Evolutionary conservation across 257 asterid species (phyloP), one percentile per base, ranked within the genome.

Genomic region (Nicotiana undulata): DNA sequence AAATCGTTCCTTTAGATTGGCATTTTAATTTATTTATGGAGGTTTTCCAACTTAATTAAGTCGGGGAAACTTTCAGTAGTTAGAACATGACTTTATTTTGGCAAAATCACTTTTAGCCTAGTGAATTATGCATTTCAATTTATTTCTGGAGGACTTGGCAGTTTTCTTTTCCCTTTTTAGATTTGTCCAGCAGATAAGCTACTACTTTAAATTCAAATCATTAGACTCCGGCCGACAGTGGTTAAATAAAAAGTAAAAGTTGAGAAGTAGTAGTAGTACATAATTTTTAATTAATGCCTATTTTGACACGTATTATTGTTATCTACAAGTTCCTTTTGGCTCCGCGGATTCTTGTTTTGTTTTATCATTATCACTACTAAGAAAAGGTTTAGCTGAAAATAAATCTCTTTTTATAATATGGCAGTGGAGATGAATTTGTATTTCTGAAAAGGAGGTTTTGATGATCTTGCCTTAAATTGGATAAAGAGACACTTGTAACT

Each of bases 401-500:
- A 40, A 40, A 40, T 29, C 32, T 29, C 32, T 29, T 29, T 29
- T 29, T 29, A 29, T 29, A 29, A 29, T 29, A 29, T 40, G 49
- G 49, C 9, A 40, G 49, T 40, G 49, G 3, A 9, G 10, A 40
- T 40, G 10, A 40, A 6, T 6, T 6, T 40, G 49, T 40, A 9
- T 40, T 40, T 40, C 49, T 40, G 32, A 20, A 40, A 70, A 70
- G 11, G 76, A 37, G n/a, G 55, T 37, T 40, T 40, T 40, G 76
- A 68, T 55, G n/a, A n/a, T 55, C 22, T 8, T 55, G 60, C 11
- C 80, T 78, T 67, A 76, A 20, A 86, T 76, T 40, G 53, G 85
- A 77, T 79, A 75, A 31, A 76, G 72, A 22, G 72, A 22, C 22
- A 34, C 6, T 32, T 77, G 18, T 32, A 29, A 12, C 64, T 81